Evolutionary conservation across 805 yeast genomes (phyloP).

Genomic region (Wickerhamomyces pijperi): DNA sequence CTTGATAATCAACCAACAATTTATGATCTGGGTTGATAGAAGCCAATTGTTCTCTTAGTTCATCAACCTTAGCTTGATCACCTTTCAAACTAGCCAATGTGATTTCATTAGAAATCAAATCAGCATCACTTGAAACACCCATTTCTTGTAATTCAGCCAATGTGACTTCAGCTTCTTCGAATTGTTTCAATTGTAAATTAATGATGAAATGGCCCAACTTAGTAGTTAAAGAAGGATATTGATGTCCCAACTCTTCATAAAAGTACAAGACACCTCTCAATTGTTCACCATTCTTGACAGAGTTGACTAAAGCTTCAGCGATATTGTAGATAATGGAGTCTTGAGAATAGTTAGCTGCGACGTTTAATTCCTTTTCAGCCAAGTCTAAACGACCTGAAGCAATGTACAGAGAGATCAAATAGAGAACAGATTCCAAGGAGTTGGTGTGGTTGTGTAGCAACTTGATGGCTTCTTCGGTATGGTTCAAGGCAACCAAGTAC

Average conservation of each 20-base stretch:
- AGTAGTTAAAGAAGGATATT: conserved; percentile 34
- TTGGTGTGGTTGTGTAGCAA: conserved; percentile 27
- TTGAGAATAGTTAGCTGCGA: conserved; percentile 38
- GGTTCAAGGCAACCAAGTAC: conserved; percentile 28
- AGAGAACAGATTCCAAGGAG: conserved; percentile 28
- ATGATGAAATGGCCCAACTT: conserved; percentile 59
- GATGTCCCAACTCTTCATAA: conserved; percentile 72
- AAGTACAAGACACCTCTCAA: conserved; percentile 43
- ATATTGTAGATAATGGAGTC: conserved; percentile 72
- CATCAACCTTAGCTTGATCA: conserved; percentile 19
- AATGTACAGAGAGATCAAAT: conserved; percentile 29
- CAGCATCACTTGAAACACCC: conserved; percentile 26
- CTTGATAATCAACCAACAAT: conserved; percentile 44
- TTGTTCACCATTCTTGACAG: conserved; percentile 28
- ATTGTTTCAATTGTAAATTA: conserved; percentile 67
- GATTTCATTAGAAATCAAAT: conserved; percentile 54
- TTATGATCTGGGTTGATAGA: conserved; percentile 44
- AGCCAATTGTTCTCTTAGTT: conserved; percentile 35
- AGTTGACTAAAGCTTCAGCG: conserved; percentile 62
- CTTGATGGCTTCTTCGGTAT: conserved; percentile 31
- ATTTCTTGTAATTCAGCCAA: conserved; percentile 36
- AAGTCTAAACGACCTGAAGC: conserved; percentile 29
- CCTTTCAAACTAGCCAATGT: conserved; percentile 51
- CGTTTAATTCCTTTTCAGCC: conserved; percentile 34
- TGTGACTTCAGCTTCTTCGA: conserved; percentile 72